Evolutionary conservation across 2,329 filamentous ascomycete genomes (phyloP).

Genomic region (Stenocarpella maydis): DNA sequence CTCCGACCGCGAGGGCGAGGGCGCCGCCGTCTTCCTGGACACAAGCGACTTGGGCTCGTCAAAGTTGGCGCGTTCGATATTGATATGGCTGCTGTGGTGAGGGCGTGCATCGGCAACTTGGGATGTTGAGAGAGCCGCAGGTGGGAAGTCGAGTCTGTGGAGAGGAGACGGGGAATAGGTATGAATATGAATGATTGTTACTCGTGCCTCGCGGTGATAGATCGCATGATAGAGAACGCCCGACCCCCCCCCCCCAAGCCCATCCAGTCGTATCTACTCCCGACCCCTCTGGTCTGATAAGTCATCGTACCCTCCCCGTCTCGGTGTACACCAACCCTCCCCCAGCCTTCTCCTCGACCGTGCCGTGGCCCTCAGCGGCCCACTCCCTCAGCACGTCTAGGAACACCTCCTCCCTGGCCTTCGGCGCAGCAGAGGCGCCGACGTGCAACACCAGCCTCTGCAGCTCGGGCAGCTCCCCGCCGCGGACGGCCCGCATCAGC

Average conservation of each 20-base stretch:
- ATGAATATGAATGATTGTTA: background rate
- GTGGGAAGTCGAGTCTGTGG: background rate
- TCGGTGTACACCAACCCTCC: slow-evolving; percentile 28
- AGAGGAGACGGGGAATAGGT: background rate
- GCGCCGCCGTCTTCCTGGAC: slow-evolving; percentile 19
- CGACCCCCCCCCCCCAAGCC: background rate
- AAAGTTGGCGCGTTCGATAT: slow-evolving; percentile 17
- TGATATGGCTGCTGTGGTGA: background rate
- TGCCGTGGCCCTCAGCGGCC: slow-evolving; percentile 24
- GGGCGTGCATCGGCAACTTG: slow-evolving; percentile 18
- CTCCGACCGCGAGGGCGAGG: slow-evolving; percentile 11
- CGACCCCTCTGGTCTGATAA: background rate
- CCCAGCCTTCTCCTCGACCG: slow-evolving; percentile 17
- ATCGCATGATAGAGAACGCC: background rate
- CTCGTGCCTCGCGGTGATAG: background rate
- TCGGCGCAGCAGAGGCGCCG: background rate
- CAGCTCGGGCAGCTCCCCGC: slow-evolving; percentile 30
- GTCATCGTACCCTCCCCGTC: background rate
- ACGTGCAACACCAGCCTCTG: slow-evolving; percentile 20
- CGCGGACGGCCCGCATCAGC: slow-evolving; percentile 29
- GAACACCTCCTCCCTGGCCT: slow-evolving; percentile 11
- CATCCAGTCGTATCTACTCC: background rate
- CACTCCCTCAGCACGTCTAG: slow-evolving; percentile 25
- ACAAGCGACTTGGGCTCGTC: slow-evolving; percentile 26
- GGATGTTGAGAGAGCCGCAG: slow-evolving; percentile 24